Evolutionary conservation across 75 land plant species (phyloP).

Genomic region (Larix kaempferi): DNA sequence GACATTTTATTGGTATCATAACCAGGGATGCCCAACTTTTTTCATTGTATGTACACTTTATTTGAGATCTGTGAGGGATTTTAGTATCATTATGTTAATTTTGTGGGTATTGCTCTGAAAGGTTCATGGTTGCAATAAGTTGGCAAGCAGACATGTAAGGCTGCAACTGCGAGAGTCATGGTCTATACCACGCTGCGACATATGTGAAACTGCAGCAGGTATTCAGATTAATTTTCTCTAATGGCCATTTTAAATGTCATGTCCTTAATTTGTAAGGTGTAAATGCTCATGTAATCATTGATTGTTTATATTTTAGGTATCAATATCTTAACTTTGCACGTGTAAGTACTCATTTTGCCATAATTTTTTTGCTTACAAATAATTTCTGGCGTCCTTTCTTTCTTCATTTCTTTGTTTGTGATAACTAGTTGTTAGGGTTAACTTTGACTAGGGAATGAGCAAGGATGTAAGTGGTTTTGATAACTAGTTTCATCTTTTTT

Average conservation of each 20-base stretch:
- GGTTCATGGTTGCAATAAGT: conserved; percentile 52
- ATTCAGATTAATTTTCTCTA: conserved; percentile 10
- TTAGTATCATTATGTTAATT: not conserved
- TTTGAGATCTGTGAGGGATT: too few species aligned
- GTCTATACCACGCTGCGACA: conserved; percentile 82
- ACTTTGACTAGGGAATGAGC: too few species aligned
- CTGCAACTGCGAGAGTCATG: conserved; percentile 79
- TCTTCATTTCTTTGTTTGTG: too few species aligned
- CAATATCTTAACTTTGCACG: not conserved
- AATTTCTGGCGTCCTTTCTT: too few species aligned
- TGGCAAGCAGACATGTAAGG: conserved; percentile 72
- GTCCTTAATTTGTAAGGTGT: not conserved
- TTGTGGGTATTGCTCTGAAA: conserved; percentile 13
- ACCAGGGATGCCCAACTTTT: too few species aligned
- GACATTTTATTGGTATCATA: too few species aligned
- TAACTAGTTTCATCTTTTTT: too few species aligned
- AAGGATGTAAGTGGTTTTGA: too few species aligned
- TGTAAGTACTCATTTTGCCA: not conserved
- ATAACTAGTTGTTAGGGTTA: too few species aligned
- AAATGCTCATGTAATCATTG: not conserved
- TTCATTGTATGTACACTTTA: too few species aligned
- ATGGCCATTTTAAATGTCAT: not conserved
- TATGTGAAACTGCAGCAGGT: conserved; percentile 96
- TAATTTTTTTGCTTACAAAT: not conserved
- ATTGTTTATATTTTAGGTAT: not conserved